These are phyloP conservation scores for Dissophora ornata DNA, from an alignment of 192 early-diverging fungal species.

Conservation along the genomic window DNA sequence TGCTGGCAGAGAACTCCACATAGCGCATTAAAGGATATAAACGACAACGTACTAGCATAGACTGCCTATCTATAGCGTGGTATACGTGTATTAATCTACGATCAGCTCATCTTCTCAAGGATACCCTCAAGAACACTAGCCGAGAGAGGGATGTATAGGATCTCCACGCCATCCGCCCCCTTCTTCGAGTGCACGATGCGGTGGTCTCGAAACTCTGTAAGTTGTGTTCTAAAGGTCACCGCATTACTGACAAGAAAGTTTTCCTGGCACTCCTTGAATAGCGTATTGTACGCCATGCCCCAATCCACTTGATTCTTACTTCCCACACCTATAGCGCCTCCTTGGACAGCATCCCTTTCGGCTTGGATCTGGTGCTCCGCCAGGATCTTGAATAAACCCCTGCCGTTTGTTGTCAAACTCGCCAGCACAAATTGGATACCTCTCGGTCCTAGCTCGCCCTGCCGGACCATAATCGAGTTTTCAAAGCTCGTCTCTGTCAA, in stretches of 20 bases:
- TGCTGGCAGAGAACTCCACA: conserved; percentile 7
- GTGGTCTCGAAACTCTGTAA: conserved; percentile 95
- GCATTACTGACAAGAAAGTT: conserved; percentile 87
- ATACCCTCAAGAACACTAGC: conserved; percentile 70
- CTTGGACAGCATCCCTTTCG: conserved; percentile 33
- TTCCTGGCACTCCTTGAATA: conserved; percentile 81
- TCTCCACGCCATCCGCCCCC: conserved; percentile 70
- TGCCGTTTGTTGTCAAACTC: conserved; percentile 85
- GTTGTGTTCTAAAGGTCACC: conserved; percentile 86
- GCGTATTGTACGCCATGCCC: conserved; percentile 74
- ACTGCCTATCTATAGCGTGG: too few species aligned
- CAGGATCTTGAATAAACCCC: conserved; percentile 86
- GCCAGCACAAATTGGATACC: conserved; percentile 86
- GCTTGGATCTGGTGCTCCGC: conserved; percentile 82
- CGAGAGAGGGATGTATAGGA: conserved; percentile 81
- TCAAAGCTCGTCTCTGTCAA: conserved; percentile 87
- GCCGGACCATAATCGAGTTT: conserved; percentile 71
- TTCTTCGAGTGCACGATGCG: conserved; percentile 79
- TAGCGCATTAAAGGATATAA: too few species aligned
- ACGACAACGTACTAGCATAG: too few species aligned
- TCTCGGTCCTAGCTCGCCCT: conserved; percentile 67
- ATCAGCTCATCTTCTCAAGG: conserved; percentile 70
- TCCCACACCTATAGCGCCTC: neutral
- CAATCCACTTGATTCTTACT: conserved; percentile 32
- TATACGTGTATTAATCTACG: too few species aligned